These are phyloP conservation scores for Lasiosphaeriaceae sp. DNA, from an alignment of 495 filamentous ascomycete species.

Conservation along the genomic window DNA sequence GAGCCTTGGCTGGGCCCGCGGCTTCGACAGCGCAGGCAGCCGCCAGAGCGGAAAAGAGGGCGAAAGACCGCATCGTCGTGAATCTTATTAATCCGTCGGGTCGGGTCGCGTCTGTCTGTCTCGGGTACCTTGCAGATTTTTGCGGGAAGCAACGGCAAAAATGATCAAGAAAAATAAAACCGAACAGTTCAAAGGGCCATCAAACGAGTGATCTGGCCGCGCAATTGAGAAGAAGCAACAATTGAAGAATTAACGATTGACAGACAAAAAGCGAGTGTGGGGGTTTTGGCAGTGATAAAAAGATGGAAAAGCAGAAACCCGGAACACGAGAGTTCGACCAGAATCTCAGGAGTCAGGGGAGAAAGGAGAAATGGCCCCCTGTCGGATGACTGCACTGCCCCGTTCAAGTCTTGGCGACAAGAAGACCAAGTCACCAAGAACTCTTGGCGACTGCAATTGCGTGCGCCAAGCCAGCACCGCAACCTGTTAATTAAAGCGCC, in stretches of 20 bases:
- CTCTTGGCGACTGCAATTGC: conserved; percentile 14
- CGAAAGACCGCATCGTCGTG: conserved; percentile 52
- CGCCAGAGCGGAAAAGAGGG: conserved; percentile 48
- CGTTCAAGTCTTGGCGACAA: no score
- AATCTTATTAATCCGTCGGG: background rate
- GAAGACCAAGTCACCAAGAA: conserved; percentile 11
- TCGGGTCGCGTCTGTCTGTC: background rate
- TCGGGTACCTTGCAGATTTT: background rate
- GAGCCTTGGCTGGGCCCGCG: conserved; percentile 50
- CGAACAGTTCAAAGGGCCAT: background rate
- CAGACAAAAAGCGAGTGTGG: conserved; percentile 8
- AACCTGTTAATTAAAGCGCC: conserved; percentile 10
- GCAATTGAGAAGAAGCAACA: conserved; percentile 6
- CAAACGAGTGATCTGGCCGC: conserved; percentile 7
- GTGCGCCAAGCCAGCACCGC: conserved; percentile 14
- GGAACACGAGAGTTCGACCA: background rate
- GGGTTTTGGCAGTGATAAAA: background rate
- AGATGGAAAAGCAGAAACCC: conserved; percentile 6
- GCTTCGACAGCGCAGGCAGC: conserved; percentile 53
- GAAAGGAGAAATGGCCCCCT: background rate
- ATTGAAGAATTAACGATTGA: conserved; percentile 16
- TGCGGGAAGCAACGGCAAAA: background rate
- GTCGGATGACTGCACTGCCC: background rate
- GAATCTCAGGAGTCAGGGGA: background rate
- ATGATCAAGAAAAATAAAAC: conserved; percentile 1